These are phyloP conservation scores for Trypanosoma avium DNA, from an alignment of 208 protist species.

Conservation along the genomic window DNA sequence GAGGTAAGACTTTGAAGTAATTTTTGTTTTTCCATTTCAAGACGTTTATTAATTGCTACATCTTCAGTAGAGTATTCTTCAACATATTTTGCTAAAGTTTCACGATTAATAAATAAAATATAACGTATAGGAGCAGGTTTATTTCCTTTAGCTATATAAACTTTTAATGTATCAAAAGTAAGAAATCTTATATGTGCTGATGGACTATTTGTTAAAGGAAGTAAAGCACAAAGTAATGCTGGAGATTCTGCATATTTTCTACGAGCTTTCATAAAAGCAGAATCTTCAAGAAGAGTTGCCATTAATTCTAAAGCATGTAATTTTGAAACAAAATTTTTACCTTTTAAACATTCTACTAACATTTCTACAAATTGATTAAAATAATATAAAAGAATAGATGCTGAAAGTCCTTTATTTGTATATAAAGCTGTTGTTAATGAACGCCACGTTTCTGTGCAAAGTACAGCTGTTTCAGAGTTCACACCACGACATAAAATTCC, in stretches of 20 bases:
- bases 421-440: conserved; percentile 36
- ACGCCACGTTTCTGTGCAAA: conserved; percentile 54
- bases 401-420: conserved; percentile 32
- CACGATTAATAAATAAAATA: conserved; percentile 41
- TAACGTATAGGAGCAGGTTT: conserved; percentile 38
- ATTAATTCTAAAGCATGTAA: conserved; percentile 36
- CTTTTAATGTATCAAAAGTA: conserved; percentile 31
- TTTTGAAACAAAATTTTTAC: conserved; percentile 33
- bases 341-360: conserved; percentile 14
- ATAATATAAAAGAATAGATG: conserved; percentile 34
- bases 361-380: conserved; percentile 33
- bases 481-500: conserved; percentile 26
- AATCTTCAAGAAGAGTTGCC: conserved; percentile 31
- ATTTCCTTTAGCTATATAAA: conserved; percentile 33
- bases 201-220: conserved; percentile 31
- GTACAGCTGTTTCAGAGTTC: conserved; percentile 24
- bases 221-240: conserved; percentile 53
- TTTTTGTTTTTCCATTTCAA: conserved; percentile 28
- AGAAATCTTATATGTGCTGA: conserved; percentile 32
- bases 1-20: conserved; percentile 27
- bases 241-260: conserved; percentile 48
- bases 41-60: conserved; percentile 15
- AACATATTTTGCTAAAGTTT: conserved; percentile 35
- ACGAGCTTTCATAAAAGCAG: conserved; percentile 30
- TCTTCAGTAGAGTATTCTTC: conserved; percentile 29